phyloP scores from a whole-genome alignment of 441 rosid genomes.

The Arabidopsis lyrata region DNA sequence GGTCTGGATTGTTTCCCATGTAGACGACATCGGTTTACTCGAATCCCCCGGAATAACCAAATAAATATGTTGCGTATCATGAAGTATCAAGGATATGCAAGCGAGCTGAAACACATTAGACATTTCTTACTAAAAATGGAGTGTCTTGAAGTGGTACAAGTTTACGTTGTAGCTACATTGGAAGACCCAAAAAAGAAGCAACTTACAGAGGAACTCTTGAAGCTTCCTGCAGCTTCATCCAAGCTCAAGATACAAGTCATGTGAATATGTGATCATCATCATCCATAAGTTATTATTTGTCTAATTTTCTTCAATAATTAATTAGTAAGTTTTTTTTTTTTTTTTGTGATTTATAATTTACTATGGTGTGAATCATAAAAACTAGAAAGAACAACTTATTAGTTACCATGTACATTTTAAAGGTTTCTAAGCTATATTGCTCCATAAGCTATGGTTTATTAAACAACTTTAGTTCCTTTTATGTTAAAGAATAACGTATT shows the following conservation, averaged over 20 bases:
- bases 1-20: neutral
- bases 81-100: neutral
- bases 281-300: too few relatives aligned
- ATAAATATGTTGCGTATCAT: neutral
- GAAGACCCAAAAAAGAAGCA: neutral
- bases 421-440: neutral
- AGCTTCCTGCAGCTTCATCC: neutral
- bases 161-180: neutral
- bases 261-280: neutral
- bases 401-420: too few relatives aligned
- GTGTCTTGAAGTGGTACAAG: neutral
- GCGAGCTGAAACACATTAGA: neutral
- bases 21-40: neutral
- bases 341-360: too few relatives aligned
- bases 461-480: neutral
- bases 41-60: neutral
- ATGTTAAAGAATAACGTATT: too few relatives aligned
- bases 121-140: neutral
- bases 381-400: too few relatives aligned
- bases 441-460: neutral
- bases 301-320: too few relatives aligned
- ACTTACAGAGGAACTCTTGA: neutral
- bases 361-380: too few relatives aligned
- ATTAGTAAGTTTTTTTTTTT: neutral
- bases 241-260: neutral